Evolutionary conservation across 2,329 filamentous ascomycete genomes (phyloP).

Genomic region (Helminthosporium solani): DNA sequence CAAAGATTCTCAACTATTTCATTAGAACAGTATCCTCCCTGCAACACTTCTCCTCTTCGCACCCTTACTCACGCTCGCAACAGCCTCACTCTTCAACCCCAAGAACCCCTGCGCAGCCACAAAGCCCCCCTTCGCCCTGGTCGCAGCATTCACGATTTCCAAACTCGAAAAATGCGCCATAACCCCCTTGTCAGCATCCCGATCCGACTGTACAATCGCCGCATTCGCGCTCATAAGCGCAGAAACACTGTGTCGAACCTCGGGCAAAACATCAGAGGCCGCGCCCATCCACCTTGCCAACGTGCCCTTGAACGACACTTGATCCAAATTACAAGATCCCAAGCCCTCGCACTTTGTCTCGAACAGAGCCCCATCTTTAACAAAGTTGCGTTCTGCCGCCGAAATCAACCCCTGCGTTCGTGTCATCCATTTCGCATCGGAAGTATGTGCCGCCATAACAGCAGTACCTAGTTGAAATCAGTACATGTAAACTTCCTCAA

Average conservation of each 20-base stretch:
- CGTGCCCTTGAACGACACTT: slow-evolving; percentile 64
- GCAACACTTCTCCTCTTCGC: slow-evolving; percentile 14
- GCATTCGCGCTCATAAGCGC: slow-evolving; percentile 15
- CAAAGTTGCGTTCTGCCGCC: slow-evolving; percentile 25
- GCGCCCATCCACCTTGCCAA: slow-evolving; percentile 32
- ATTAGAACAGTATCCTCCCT: slow-evolving; percentile 4
- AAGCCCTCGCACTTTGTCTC: slow-evolving; percentile 64
- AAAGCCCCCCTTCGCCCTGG: slow-evolving; percentile 16
- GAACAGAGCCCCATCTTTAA: slow-evolving; percentile 35
- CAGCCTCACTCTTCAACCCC: slow-evolving; percentile 6
- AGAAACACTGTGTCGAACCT: slow-evolving; percentile 14
- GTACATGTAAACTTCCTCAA: too few relatives aligned
- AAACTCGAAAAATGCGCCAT: slow-evolving; percentile 20
- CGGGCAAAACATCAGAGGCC: slow-evolving; percentile 21
- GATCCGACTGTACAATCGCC: slow-evolving; percentile 10
- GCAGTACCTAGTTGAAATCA: too few relatives aligned
- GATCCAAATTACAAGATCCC: slow-evolving; percentile 62
- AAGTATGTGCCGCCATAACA: slow-evolving; percentile 24
- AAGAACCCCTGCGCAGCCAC: slow-evolving; percentile 18
- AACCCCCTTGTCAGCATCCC: slow-evolving; percentile 6
- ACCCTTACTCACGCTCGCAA: slow-evolving; percentile 3
- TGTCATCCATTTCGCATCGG: slow-evolving; percentile 20
- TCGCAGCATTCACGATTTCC: slow-evolving; percentile 20
- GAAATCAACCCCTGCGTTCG: slow-evolving; percentile 40
- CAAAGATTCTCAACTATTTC: neutral